Base-by-base conservation (phyloP, 2,329 filamentous ascomycete genomes). In the Aspergillus niger region DNA sequence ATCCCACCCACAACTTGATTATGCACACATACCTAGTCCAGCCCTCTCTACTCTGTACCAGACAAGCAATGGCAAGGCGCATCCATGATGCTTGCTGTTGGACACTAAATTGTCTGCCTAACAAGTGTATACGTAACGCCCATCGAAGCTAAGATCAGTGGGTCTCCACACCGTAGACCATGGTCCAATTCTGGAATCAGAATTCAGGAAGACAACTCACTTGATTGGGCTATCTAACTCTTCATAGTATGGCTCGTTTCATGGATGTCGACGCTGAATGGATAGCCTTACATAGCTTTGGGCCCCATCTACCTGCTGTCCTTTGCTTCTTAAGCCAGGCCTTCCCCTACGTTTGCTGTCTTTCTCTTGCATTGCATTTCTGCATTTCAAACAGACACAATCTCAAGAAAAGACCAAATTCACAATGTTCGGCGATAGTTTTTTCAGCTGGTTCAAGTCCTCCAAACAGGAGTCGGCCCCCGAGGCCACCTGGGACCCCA, bases 381-480 rank as follows among this genome's bases (percentile, higher is more conserved):
- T 43, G 20, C 38, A 13, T 7, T 11, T 5, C 8, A 44, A 30
- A 30, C 30, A 54, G 17, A 30, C 36, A 8, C 1, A 28, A 28
- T 10, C 13, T 11, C 0, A 36, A 36, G 11, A 13, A 22, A 4
- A 43, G 20, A 41, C 15, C 32, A n/a, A n/a, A 3, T 15, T 20
- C 52, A 55, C 15, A 32, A 55, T 55, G 49, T 58, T 57, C 15
- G 44, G 44, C 10, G 26, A 52, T 11, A 32, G 57, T 22, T 20
- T 59, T 15, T 32, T 59, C 20, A 55, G 57, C 38, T 59, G 57
- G 49, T 59, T 55, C 26, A 15, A 24, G 32, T 36, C 49, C n/a
- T 48, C 49, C n/a, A 54, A 49, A 15, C 43, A 53, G 57, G 50
- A 55, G 30, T 47, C 11, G 24, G 52, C 24, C 38, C 49, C 15